These are phyloP conservation scores for Cladophialophora carrionii DNA, from an alignment of 2,329 filamentous ascomycete genomes.

Conservation along the genomic window DNA sequence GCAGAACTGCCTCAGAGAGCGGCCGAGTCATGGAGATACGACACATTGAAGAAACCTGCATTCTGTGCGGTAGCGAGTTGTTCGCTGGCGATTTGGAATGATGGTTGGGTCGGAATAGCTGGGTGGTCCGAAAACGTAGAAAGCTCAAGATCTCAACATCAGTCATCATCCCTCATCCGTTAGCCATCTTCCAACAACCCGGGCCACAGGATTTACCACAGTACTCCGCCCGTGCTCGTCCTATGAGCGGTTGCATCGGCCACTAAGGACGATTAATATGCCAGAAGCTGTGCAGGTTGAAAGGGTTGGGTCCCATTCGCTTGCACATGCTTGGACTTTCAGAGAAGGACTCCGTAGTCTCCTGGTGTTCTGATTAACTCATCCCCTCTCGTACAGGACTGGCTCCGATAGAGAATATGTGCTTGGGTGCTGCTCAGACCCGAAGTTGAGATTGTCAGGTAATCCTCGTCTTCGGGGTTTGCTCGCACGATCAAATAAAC, in stretches of 20 bases:
- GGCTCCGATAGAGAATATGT: not conserved
- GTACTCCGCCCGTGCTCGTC: too few relatives aligned
- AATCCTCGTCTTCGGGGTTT: not conserved
- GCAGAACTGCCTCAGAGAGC: not conserved
- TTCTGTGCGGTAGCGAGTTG: not conserved
- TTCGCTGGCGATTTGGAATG: constrained; percentile 4
- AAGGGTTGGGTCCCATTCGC: not conserved
- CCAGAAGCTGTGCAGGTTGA: not conserved
- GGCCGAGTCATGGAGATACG: not conserved
- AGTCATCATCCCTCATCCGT: constrained; percentile 18
- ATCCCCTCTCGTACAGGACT: not conserved
- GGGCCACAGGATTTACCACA: not conserved
- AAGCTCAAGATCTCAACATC: constrained; percentile 18
- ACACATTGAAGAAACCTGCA: not conserved
- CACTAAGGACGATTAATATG: not conserved
- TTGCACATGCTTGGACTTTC: not conserved
- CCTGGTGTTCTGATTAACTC: not conserved
- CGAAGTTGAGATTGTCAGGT: not conserved
- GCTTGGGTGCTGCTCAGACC: too few relatives aligned
- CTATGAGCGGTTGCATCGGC: not conserved
- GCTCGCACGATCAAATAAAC: not conserved
- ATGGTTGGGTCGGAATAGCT: not conserved
- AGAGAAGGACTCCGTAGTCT: not conserved
- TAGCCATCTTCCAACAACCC: constrained; percentile 5
- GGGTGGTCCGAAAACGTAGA: constrained; percentile 12